phyloP scores from a whole-genome alignment of 768 basidiomycete genomes.

The Lentinula raphanica region DNA sequence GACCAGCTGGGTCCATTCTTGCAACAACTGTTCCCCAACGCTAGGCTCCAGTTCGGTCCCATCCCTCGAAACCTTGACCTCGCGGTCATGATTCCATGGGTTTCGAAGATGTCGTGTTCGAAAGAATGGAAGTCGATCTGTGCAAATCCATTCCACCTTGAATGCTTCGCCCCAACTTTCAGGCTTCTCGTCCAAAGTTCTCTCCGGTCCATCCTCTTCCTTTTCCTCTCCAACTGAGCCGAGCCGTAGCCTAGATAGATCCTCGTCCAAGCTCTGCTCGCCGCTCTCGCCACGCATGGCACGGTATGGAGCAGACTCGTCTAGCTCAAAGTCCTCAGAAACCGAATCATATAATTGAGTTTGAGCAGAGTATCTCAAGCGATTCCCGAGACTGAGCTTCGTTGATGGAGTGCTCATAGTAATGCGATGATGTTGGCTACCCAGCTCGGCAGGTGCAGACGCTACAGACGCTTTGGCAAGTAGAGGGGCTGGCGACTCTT shows the following conservation, averaged over 20 bases:
- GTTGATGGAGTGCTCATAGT: constrained; percentile 19
- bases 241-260: constrained; percentile 8
- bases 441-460: constrained; percentile 53
- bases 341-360: background rate
- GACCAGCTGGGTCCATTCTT: constrained; percentile 55
- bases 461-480: constrained; percentile 8
- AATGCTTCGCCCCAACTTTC: constrained; percentile 74
- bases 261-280: background rate
- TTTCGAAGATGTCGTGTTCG: constrained; percentile 80
- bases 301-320: constrained; percentile 23
- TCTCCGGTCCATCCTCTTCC: constrained; percentile 28
- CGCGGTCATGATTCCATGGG: constrained; percentile 85
- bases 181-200: constrained; percentile 19
- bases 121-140: constrained; percentile 65
- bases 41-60: constrained; percentile 89
- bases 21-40: constrained; percentile 61
- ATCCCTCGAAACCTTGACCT: constrained; percentile 79
- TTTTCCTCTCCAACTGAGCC: constrained; percentile 26
- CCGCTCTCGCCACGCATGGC: constrained; percentile 11
- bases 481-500: background rate
- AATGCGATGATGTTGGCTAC: constrained; percentile 28
- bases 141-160: constrained; percentile 77
- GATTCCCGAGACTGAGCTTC: constrained; percentile 29
- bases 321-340: constrained; percentile 23
- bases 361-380: background rate